Evolutionary conservation across 2,329 filamentous ascomycete genomes (phyloP).

Genomic region (Hymenoscyphus linearis): DNA sequence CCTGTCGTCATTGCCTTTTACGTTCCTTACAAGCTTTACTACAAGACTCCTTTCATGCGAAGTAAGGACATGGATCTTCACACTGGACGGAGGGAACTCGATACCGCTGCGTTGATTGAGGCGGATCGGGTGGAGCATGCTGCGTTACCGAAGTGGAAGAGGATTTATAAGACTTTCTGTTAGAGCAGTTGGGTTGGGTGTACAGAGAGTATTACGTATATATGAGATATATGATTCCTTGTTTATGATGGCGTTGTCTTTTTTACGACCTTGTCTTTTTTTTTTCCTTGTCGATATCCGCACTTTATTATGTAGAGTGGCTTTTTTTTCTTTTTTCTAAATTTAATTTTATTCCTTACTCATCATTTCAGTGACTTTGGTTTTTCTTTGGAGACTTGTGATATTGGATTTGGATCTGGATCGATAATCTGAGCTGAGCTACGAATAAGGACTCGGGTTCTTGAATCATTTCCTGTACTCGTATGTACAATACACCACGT

Average conservation of each 20-base stretch:
- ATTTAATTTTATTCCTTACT: too few relatives aligned
- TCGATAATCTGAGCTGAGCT: too few relatives aligned
- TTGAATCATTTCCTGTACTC: too few relatives aligned
- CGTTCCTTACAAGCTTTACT: constrained; percentile 44
- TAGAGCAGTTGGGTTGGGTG: constrained; percentile 30
- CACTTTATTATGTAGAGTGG: background rate
- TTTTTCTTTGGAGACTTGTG: too few relatives aligned
- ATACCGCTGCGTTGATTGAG: constrained; percentile 68
- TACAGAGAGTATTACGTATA: background rate
- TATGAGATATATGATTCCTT: background rate
- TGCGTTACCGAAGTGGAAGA: constrained; percentile 70
- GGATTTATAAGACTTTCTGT: constrained; percentile 66
- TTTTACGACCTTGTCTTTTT: background rate
- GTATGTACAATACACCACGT: too few relatives aligned
- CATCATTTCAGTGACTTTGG: too few relatives aligned
- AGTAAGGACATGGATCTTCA: constrained; percentile 74
- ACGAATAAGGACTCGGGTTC: too few relatives aligned
- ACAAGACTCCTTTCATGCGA: constrained; percentile 59
- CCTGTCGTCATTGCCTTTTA: constrained; percentile 41
- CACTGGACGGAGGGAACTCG: constrained; percentile 78
- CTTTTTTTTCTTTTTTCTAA: background rate
- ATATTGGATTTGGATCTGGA: too few relatives aligned
- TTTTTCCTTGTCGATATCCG: background rate
- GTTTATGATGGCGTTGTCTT: background rate
- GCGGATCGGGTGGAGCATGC: constrained; percentile 72